Conservation (phyloP, 192 early-diverging fungal genomes). For the Dimargaris verticillata region DNA sequence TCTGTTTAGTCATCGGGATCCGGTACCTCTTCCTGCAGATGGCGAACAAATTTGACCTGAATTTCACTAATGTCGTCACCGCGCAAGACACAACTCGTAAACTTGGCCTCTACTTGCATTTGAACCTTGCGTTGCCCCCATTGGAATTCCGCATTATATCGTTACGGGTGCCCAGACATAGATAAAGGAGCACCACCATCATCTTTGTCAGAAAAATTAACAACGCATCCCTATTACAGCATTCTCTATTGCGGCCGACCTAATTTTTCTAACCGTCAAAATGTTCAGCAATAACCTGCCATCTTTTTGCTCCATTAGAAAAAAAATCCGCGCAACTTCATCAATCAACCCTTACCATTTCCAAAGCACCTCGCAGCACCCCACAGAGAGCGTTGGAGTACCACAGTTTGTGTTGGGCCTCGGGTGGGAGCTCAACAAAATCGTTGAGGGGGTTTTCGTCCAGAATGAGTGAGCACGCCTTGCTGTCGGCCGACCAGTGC, state of each 20-base stretch:
- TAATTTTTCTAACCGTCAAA: no score
- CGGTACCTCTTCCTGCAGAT: conserved; percentile 92
- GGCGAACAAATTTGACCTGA: conserved; percentile 70
- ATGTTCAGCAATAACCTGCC: no score
- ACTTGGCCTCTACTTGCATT: conserved; percentile 76
- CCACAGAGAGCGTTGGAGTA: conserved; percentile 94
- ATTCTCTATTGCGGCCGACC: no score
- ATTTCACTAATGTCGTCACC: conserved; percentile 88
- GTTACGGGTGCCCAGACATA: no score
- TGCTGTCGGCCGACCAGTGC: conserved; percentile 62
- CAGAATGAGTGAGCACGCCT: conserved; percentile 84
- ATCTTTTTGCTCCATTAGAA: no score
- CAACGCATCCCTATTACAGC: no score
- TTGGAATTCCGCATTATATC: no score
- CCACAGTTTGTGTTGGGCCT: conserved; percentile 67
- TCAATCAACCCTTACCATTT: conserved; percentile 84
- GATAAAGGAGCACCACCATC: no score
- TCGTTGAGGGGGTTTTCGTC: conserved; percentile 96
- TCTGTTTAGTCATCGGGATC: conserved; percentile 59
- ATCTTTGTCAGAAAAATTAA: no score
- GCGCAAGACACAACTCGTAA: conserved; percentile 65
- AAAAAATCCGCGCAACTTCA: no score
- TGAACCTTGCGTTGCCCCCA: conserved; percentile 30
- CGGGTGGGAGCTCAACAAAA: conserved; percentile 90
- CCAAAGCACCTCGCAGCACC: conserved; percentile 81